A percentile compares a stretch with the other conserved stretches of the same genome.
Conservation (phyloP, 148 eudicot genomes). For the Diospyros kaki region DNA sequence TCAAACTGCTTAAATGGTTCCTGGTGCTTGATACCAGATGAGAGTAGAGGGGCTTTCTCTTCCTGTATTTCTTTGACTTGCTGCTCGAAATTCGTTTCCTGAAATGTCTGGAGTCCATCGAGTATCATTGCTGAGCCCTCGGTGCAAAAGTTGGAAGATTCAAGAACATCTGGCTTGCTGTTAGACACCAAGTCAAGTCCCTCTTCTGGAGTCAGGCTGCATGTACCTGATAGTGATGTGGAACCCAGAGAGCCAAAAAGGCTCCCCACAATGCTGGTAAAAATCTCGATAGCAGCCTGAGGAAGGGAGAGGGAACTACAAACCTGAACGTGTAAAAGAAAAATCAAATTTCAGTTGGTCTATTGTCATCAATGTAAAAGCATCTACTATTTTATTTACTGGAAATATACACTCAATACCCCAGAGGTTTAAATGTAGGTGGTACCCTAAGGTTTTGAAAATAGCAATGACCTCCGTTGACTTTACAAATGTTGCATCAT, state of each 20-base stretch:
- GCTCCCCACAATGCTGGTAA: slow-evolving; percentile 49
- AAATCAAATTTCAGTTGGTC: neutral
- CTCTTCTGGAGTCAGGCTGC: slow-evolving; percentile 24
- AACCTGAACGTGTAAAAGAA: slow-evolving; percentile 2
- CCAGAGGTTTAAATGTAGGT: too few species aligned
- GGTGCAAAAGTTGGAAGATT: slow-evolving; percentile 28
- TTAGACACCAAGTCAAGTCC: slow-evolving; percentile 21
- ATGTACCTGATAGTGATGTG: slow-evolving; percentile 33
- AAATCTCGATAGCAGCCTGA: slow-evolving; percentile 57
- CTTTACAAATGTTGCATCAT: too few species aligned
- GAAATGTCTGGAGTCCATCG: slow-evolving; percentile 25
- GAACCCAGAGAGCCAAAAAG: slow-evolving; percentile 42
- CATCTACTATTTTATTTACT: too few species aligned
- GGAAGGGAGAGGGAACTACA: slow-evolving; percentile 37
- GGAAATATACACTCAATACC: too few species aligned
- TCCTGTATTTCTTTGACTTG: slow-evolving; percentile 19
- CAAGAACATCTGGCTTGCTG: slow-evolving; percentile 30
- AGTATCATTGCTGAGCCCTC: slow-evolving; percentile 11
- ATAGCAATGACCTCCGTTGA: too few species aligned
- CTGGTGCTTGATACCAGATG: slow-evolving; percentile 18
- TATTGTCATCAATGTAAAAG: neutral
- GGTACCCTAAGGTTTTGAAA: too few species aligned
- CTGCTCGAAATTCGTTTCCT: slow-evolving; percentile 25
- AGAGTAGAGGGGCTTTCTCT: slow-evolving; percentile 13
- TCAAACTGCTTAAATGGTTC: slow-evolving; percentile 60